Conservation (phyloP, 352 stramenopile species). For the Aphanomyces cochlioides region DNA sequence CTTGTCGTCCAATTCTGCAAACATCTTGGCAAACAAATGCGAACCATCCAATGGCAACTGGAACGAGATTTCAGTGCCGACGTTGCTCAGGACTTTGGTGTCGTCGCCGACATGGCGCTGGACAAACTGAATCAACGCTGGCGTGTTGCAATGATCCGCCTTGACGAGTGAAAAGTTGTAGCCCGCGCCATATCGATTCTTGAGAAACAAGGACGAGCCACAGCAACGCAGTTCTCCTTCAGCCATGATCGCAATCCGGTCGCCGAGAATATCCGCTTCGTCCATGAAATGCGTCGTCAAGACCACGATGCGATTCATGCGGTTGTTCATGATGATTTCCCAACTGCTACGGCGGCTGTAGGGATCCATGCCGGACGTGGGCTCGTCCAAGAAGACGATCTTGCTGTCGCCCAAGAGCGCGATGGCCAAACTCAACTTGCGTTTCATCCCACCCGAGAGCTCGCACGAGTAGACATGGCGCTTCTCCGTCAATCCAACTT, state of each 20-base stretch:
- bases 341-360: conserved; percentile 30
- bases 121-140: conserved; percentile 42
- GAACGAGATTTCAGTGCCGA: conserved; percentile 67
- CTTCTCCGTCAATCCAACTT: conserved; percentile 91
- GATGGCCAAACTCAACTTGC: conserved; percentile 94
- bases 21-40: conserved; percentile 51
- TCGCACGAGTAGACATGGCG: conserved; percentile 48
- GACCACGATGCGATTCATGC: conserved; percentile 64
- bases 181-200: conserved; percentile 62
- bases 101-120: conserved; percentile 37
- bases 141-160: conserved; percentile 40
- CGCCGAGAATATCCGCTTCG: conserved; percentile 52
- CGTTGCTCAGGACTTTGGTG: conserved; percentile 57
- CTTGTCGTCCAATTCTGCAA: conserved; percentile 52
- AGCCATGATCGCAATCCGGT: conserved; percentile 53
- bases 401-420: conserved; percentile 92
- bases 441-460: conserved; percentile 92
- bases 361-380: conserved; percentile 54
- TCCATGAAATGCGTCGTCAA: conserved; percentile 50
- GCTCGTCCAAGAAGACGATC: conserved; percentile 89
- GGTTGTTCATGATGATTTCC: conserved; percentile 69
- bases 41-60: conserved; percentile 55
- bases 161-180: conserved; percentile 73
- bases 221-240: conserved; percentile 64
- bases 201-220: conserved; percentile 77